A percentile compares a stretch with the other conserved stretches of the same genome.
Conservation (phyloP, 2,329 filamentous ascomycete species). For the Fusarium sp. region DNA sequence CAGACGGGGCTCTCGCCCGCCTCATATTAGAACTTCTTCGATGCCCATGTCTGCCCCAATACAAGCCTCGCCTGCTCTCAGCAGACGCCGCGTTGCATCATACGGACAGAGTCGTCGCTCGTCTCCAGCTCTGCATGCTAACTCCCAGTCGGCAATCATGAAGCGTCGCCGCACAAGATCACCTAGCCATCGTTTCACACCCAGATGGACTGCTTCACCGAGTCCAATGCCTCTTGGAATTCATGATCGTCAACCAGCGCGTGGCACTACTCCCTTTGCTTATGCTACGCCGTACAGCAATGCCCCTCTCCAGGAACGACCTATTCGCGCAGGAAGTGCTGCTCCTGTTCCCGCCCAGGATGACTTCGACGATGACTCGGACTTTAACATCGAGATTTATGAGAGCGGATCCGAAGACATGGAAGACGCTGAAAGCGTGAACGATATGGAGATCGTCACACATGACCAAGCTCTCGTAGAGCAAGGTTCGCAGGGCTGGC, state of each 20-base stretch:
- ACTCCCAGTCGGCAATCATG: constrained; percentile 46
- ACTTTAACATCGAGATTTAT: constrained; percentile 50
- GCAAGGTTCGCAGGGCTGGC: constrained; percentile 43
- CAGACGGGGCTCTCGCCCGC: constrained; percentile 55
- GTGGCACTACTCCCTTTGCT: constrained; percentile 68
- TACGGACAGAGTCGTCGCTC: constrained; percentile 49
- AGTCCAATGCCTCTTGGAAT: constrained; percentile 52
- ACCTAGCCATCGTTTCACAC: constrained; percentile 64
- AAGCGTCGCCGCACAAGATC: constrained; percentile 67
- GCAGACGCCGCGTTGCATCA: constrained; percentile 58
- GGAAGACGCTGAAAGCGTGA: constrained; percentile 40
- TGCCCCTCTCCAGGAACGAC: constrained; percentile 57
- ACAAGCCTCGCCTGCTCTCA: constrained; percentile 51
- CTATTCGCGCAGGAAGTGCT: constrained; percentile 43
- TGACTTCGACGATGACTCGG: constrained; percentile 50
- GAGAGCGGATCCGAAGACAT: constrained; percentile 49
- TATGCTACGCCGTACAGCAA: constrained; percentile 81
- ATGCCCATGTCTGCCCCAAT: constrained; percentile 56
- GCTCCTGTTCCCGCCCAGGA: constrained; percentile 43
- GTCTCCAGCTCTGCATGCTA: constrained; percentile 44
- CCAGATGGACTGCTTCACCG: constrained; percentile 62
- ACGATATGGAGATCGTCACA: constrained; percentile 42
- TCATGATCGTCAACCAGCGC: constrained; percentile 48
- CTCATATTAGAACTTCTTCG: constrained; percentile 62
- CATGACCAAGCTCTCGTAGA: constrained; percentile 33